These are phyloP conservation scores for Hepatocystis sp. DNA, from an alignment of 169 alveolate genomes.

Conservation along the genomic window DNA sequence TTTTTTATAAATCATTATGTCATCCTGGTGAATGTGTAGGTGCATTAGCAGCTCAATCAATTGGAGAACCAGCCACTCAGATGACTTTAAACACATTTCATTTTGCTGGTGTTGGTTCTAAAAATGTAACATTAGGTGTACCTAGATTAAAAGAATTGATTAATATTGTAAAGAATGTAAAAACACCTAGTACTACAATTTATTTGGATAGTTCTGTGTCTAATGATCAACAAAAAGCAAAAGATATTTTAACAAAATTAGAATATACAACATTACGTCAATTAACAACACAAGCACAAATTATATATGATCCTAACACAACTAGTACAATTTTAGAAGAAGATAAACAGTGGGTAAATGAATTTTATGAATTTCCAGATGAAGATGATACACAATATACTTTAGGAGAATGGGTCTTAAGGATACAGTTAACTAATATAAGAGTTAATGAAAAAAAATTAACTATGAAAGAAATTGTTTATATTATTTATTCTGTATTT, in stretches of 20 bases:
- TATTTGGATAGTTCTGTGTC: constrained; percentile 92
- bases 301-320: constrained; percentile 98
- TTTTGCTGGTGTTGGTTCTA: constrained; percentile 99
- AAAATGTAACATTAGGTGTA: constrained; percentile 99
- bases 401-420: constrained; percentile 96
- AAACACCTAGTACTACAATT: constrained; percentile 98
- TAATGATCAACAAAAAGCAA: constrained; percentile 92
- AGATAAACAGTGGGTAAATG: constrained; percentile 95
- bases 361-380: constrained; percentile 96
- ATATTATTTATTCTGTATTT: constrained; percentile 91
- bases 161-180: constrained; percentile 98
- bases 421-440: constrained; percentile 95
- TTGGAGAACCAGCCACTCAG: constrained; percentile 99
- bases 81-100: constrained; percentile 99
- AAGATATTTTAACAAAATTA: constrained; percentile 94
- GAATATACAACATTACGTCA: constrained; percentile 97
- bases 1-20: constrained; percentile 95
- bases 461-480: constrained; percentile 95
- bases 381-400: constrained; percentile 91
- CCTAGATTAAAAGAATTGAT: constrained; percentile 99
- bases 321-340: constrained; percentile 93
- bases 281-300: constrained; percentile 93
- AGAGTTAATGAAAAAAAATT: constrained; percentile 96
- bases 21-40: constrained; percentile 99
- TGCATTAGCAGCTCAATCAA: constrained; percentile 99